phyloP scores from a whole-genome alignment of 148 eudicot genomes.

The Chenopodium quinoa region DNA sequence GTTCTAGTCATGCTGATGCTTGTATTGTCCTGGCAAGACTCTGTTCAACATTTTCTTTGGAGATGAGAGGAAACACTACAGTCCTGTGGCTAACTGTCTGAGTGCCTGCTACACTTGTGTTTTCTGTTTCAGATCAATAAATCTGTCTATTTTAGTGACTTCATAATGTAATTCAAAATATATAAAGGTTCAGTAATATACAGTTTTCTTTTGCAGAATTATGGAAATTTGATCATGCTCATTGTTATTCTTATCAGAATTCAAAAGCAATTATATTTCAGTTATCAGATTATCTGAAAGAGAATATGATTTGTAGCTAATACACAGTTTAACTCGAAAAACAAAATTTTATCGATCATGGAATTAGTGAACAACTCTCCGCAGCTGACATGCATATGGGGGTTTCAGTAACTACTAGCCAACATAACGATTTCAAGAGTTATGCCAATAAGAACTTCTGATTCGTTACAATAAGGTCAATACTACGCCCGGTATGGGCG shows the following conservation, averaged over 20 bases:
- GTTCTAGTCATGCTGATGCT: slow-evolving; percentile 61
- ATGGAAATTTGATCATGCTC: neutral
- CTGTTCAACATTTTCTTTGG: slow-evolving; percentile 74
- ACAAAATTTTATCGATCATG: neutral
- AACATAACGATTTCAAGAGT: neutral
- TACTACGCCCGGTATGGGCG: no score
- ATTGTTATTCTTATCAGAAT: neutral
- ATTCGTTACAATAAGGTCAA: no score
- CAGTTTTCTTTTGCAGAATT: neutral
- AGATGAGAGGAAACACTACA: slow-evolving; percentile 31
- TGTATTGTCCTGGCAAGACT: slow-evolving; percentile 76
- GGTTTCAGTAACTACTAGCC: no score
- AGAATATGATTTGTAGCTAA: neutral
- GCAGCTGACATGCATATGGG: neutral
- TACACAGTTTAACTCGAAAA: neutral
- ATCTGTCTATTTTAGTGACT: neutral
- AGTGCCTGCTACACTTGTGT: slow-evolving; percentile 4
- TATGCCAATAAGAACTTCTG: no score
- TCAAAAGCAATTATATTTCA: neutral
- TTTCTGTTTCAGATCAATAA: neutral
- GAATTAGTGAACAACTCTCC: neutral
- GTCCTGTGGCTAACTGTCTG: neutral
- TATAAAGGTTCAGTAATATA: slow-evolving; percentile 8
- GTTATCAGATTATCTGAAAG: neutral
- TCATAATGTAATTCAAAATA: neutral